Conservation (phyloP, 768 basidiomycete genomes). For the Lentinula aciculospora region DNA sequence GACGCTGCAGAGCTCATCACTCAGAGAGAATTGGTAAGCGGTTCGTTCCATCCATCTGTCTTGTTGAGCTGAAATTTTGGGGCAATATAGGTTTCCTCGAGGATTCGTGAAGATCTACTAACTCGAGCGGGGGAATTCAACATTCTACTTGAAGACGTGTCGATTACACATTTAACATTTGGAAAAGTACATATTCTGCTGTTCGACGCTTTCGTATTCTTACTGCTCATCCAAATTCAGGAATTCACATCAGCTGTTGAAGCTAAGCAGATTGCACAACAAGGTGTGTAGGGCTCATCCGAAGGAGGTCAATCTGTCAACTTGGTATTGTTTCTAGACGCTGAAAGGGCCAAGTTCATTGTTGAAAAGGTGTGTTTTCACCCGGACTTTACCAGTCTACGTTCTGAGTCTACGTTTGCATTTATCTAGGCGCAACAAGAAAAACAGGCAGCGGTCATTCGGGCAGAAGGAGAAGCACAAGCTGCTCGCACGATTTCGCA, state of each 20-base stretch:
- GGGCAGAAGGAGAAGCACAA: slow-evolving; percentile 98
- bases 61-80: slow-evolving; percentile 3
- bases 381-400: background rate
- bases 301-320: background rate
- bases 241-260: slow-evolving; percentile 99
- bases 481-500: slow-evolving; percentile 90
- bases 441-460: slow-evolving; percentile 94
- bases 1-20: slow-evolving; percentile 97
- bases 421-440: slow-evolving; percentile 89
- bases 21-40: slow-evolving; percentile 89
- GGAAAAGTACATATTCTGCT: slow-evolving; percentile 55
- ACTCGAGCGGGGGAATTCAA: slow-evolving; percentile 95
- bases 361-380: slow-evolving; percentile 80
- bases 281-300: slow-evolving; percentile 49
- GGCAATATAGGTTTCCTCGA: slow-evolving; percentile 65
- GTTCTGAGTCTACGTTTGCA: background rate
- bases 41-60: background rate
- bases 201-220: slow-evolving; percentile 1
- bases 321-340: slow-evolving; percentile 48
- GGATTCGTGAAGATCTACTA: slow-evolving; percentile 88
- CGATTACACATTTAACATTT: slow-evolving; percentile 88
- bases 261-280: slow-evolving; percentile 99
- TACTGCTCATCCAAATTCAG: slow-evolving; percentile 28
- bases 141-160: slow-evolving; percentile 94
- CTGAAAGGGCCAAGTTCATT: slow-evolving; percentile 97